Base-by-base conservation (phyloP, 148 eudicot genomes). In the Simmondsia chinensis region DNA sequence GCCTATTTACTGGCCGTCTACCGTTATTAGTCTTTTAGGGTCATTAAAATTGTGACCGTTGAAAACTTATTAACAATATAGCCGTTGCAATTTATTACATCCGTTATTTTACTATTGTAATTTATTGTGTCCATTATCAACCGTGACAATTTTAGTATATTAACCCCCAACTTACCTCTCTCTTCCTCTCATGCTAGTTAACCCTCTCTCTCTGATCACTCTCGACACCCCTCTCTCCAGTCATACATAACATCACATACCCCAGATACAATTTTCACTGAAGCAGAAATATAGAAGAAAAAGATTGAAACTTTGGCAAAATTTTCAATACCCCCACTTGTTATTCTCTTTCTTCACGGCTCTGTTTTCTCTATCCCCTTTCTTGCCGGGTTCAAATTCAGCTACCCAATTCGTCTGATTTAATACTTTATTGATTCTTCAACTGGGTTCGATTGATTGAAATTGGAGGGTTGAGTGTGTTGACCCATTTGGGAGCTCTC, bases 331-430 rank as follows among this genome's bases (percentile, higher is more conserved):
- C 11, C 42, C 43, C n/a, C 21, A 33, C 43, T 49, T 39, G 50
- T 4, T 36, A 39, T 68, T 59, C 54, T 63, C 38, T 59, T 69
- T 43, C 70, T 63, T 59, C 65, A 69, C 69, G 66, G 45, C 65
- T 70, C 70, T 69, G 42, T 62, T 45, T 51, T 38, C 45, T 48
- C 9, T 11, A 17, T 16, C 24, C 25, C 31, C 33, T 22, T 28
- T 24, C 40, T 26, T 10, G 33, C 21, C 11, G 31, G 11, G 20
- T 43, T 26, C 10, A 24, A 33, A 52, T 15, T 49, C 39, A 27
- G 14, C 30, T 28, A 18, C 12, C 9, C 20, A 7, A 4, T 52
- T 29, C 6, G 9, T 20, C 28, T 8, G 7, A 26, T 27, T 46
- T 6, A 21, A 22, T 37, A 42, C 29, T 35, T 38, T 42, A 12